Conservation (phyloP, 1,284 basidiomycete genomes). For the Malassezia psittaci region DNA sequence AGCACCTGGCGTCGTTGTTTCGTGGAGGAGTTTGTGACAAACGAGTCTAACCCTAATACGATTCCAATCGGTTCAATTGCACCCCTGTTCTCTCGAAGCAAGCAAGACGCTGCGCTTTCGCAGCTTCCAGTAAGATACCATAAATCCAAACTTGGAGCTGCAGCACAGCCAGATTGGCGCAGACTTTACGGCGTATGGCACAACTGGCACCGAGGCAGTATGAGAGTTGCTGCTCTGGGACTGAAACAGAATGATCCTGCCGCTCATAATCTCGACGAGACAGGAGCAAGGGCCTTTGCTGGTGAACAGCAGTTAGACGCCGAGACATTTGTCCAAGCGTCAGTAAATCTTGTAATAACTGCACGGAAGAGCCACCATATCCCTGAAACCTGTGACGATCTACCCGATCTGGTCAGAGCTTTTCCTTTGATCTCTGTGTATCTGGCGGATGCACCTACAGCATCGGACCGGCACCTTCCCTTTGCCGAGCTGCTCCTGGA, state of each 20-base stretch:
- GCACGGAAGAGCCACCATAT: background rate
- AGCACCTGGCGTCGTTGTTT: background rate
- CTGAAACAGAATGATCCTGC: too few relatives aligned
- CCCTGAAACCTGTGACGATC: background rate
- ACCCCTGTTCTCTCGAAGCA: background rate
- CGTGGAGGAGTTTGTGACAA: background rate
- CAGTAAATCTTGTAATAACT: slow-evolving; percentile 19
- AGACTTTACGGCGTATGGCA: background rate
- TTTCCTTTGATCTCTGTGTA: background rate
- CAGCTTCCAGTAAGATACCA: background rate
- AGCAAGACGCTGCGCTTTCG: background rate
- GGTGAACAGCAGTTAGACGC: too few relatives aligned
- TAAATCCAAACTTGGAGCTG: background rate
- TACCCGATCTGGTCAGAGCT: background rate
- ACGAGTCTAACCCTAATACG: background rate
- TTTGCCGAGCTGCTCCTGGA: background rate
- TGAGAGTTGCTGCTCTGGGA: background rate
- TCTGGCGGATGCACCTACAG: background rate
- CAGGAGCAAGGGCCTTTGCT: too few relatives aligned
- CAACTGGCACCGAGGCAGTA: background rate
- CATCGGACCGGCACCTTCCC: background rate
- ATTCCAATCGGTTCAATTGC: background rate
- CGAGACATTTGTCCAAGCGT: slow-evolving; percentile 19
- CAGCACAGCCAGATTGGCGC: background rate
- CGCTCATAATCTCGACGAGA: too few relatives aligned